Evolutionary conservation across 2,329 filamentous ascomycete species (phyloP), one percentile per base, ranked within the genome.

Genomic region (Aspergillus uvarum): DNA sequence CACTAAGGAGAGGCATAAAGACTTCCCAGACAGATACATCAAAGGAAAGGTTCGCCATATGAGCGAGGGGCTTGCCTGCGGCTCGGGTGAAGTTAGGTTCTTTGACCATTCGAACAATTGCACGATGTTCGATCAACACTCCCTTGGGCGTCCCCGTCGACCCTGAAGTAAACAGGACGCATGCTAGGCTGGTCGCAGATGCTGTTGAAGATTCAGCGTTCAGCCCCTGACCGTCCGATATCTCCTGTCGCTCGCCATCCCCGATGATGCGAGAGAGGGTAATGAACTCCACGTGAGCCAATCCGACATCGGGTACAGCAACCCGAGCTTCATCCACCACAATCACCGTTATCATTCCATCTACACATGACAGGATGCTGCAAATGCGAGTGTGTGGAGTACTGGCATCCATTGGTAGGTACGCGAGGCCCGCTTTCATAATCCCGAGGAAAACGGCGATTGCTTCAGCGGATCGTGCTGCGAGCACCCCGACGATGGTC

Each of bases 61-160:
- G 76, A 78, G 5, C 74, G 71, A 66, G 81, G 80, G 42, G 80
- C 74, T 7, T 73, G 61, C 74, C 61, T 32, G 31, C 7, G 11
- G 31, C 11, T 7, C 7, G n/a, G 38, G 26, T 12, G 35, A 47
- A 12, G 56, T 19, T 29, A 14, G 21, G 31, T 35, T 29, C 51
- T 35, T 50, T 38, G 12, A 29, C 57, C 22, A 54, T 24, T 38
- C 21, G 56, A 31, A 49, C 24, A 59, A 49, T 59, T 59, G 14
- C 74, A 22, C 22, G 74, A 64, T 89, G 87, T 3, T 81, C 82
- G 63, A 87, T 85, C 50, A 85, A 81, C n/a, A 86, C 80, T 2
- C 85, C 85, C 58, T 83, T 83, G 0, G 82, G 81, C 35, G 76
- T 77, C 51, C 79, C 79, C 1, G 81, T 80, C 1, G 81, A 81